phyloP scores from a whole-genome alignment of 805 yeast species.

The Candida ponderosae region DNA sequence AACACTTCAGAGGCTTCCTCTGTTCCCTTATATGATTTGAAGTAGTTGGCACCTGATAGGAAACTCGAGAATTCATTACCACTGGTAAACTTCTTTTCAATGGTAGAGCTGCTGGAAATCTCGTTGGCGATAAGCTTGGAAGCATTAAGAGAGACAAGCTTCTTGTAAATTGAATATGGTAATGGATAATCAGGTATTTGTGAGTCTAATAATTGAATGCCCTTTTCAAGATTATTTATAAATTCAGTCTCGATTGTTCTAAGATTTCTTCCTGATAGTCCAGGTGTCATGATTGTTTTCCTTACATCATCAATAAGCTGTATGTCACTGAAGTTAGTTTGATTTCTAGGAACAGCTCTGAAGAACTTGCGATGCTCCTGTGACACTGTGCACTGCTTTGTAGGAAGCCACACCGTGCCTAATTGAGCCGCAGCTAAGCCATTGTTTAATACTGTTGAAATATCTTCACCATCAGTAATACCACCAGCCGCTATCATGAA shows the following conservation, averaged over 20 bases:
- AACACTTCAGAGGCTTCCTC: conserved; percentile 9
- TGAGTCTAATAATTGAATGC: neutral
- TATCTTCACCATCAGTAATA: conserved; percentile 25
- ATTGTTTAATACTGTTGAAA: conserved; percentile 22
- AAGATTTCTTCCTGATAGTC: conserved; percentile 17
- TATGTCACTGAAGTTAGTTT: conserved; percentile 3
- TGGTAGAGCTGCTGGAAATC: conserved; percentile 4
- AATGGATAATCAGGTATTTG: conserved; percentile 18
- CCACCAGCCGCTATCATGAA: conserved; percentile 49
- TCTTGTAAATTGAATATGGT: conserved; percentile 18
- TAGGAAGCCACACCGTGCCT: conserved; percentile 41
- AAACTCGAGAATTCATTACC: neutral
- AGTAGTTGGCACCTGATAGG: conserved; percentile 12
- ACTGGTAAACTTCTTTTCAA: too few relatives aligned
- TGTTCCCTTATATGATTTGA: conserved; percentile 11
- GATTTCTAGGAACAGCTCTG: neutral
- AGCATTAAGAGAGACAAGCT: conserved; percentile 5
- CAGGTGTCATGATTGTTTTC: conserved; percentile 20
- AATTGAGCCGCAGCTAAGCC: conserved; percentile 51
- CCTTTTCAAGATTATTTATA: neutral
- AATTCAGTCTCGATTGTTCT: conserved; percentile 18
- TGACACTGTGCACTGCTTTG: conserved; percentile 11
- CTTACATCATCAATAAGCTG: conserved; percentile 8
- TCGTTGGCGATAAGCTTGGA: neutral
- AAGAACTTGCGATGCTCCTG: conserved; percentile 7